Percentiles rank a stretch among this genome's conserved stretches.
Conservation (phyloP, 1,284 basidiomycete species). For the Meira miltonrushii region DNA sequence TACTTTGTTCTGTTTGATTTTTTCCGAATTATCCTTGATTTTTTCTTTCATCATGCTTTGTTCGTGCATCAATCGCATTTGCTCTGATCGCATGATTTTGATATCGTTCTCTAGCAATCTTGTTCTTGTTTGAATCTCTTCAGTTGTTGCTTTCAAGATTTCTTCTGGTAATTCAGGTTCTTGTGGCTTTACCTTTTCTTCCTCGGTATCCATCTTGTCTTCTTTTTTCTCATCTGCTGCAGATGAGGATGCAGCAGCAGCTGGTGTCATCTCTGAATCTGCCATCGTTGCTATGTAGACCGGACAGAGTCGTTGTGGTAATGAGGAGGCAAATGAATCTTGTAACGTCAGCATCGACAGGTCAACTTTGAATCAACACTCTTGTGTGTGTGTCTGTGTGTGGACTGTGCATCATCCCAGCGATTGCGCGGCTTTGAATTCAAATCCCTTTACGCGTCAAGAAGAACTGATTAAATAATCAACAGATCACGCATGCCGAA, state of each 20-base stretch:
- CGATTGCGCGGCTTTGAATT: too few relatives aligned
- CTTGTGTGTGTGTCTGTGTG: too few relatives aligned
- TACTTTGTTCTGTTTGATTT: conserved; percentile 99
- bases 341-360: too few relatives aligned
- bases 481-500: too few relatives aligned
- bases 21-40: conserved; percentile 95
- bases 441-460: too few relatives aligned
- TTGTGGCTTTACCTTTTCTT: neutral
- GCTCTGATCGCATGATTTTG: conserved; percentile 61
- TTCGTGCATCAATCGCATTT: conserved; percentile 83
- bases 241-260: neutral
- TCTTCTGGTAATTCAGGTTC: conserved; percentile 26
- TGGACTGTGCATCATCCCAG: too few relatives aligned
- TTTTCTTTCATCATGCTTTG: conserved; percentile 94
- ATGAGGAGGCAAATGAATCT: too few relatives aligned
- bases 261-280: conserved; percentile 1
- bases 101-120: conserved; percentile 51
- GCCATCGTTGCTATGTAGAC: too few relatives aligned
- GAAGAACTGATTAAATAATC: too few relatives aligned
- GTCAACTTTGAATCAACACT: too few relatives aligned
- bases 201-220: neutral
- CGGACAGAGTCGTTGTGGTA: too few relatives aligned
- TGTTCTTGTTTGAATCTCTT: conserved; percentile 49
- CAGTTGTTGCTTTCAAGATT: conserved; percentile 40
- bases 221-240: neutral